These are phyloP conservation scores for Capillidium rhysosporum DNA, from an alignment of 371 early-diverging fungal genomes.

Conservation along the genomic window DNA sequence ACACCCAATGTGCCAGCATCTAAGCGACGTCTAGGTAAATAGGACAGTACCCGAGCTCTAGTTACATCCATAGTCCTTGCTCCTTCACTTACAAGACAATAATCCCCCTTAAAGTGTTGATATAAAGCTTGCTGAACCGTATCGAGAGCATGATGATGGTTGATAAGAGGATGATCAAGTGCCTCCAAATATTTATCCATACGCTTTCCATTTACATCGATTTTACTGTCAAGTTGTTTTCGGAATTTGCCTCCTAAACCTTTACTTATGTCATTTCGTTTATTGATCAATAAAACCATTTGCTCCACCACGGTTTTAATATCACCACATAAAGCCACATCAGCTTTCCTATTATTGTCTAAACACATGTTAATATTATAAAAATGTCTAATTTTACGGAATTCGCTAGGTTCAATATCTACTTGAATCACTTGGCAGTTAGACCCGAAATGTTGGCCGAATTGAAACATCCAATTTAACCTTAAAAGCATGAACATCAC, in stretches of 20 bases:
- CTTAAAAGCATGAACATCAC: conserved; percentile 5
- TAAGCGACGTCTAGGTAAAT: conserved; percentile 38
- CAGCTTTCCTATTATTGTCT: conserved; percentile 18
- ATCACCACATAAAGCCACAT: conserved; percentile 39
- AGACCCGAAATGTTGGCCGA: conserved; percentile 34
- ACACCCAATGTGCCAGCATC: conserved; percentile 62
- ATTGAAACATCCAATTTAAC: conserved; percentile 67
- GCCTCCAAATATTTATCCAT: conserved; percentile 5
- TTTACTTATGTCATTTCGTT: conserved; percentile 8
- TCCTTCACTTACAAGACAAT: conserved; percentile 53
- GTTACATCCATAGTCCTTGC: conserved; percentile 78
- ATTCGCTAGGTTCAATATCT: conserved; percentile 46
- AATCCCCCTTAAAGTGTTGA: conserved; percentile 9
- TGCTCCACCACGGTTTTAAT: conserved; percentile 18
- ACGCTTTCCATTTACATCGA: conserved; percentile 12
- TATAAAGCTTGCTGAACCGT: conserved; percentile 31
- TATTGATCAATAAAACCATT: conserved; percentile 12
- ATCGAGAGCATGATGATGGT: conserved; percentile 41
- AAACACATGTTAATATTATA: too few species aligned
- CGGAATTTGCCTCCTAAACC: conserved; percentile 17
- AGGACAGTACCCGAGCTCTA: conserved; percentile 41
- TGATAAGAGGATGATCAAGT: conserved; percentile 14
- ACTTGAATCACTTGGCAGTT: conserved; percentile 44
- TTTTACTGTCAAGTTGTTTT: conserved; percentile 20
- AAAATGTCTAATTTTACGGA: conserved; percentile 24